Base-by-base conservation (phyloP, 345 rosid species). In the Sapria himalayana region DNA sequence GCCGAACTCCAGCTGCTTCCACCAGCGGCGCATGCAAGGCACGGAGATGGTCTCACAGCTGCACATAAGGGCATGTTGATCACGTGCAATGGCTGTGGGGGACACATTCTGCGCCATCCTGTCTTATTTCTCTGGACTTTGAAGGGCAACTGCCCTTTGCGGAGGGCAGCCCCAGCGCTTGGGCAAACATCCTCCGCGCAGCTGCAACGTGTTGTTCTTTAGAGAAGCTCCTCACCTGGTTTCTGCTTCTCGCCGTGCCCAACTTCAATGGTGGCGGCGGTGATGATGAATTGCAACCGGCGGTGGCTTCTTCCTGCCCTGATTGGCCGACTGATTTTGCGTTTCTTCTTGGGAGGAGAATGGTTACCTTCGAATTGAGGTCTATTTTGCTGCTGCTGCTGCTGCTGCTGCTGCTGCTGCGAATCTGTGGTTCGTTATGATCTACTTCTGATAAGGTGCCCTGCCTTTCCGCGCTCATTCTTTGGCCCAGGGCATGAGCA, bases 401-500 rank as follows among this genome's bases (percentile, higher is more conserved):
- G 23, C 17, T 19, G 25, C 19, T 24, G 34, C 25, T 19, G 24
- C 48, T 50, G 14, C 54, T 19, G 33, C 32, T 36, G 33, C 41
- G 45, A 23, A 15, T 45, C 34, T 49, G 51, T 44, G 17, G 9
- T 13, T 35, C 61, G 39, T 56, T 44, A 14, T 22, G 12, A 45
- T 50, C 62, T 43, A 19, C 25, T 25, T 27, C 21, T 19, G 4
- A 33, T n/a, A n/a, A n/a, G 37, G n/a, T 32, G 29, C 48, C 56
- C 31, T 50, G 57, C 18, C 33, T 22, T 12, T 20, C 1, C 25
- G 45, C 22, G 22, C 33, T 52, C 5, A 64, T 15, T 43, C 50
- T 72, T 54, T 65, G 63, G 41, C 85, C 85, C 56, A 76, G 57
- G 33, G 85, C 85, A 62, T 72, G 85, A 32, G 85, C 77, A 43